Base-by-base conservation (phyloP, 2,329 filamentous ascomycete species). In the Fusarium marasasianum region DNA sequence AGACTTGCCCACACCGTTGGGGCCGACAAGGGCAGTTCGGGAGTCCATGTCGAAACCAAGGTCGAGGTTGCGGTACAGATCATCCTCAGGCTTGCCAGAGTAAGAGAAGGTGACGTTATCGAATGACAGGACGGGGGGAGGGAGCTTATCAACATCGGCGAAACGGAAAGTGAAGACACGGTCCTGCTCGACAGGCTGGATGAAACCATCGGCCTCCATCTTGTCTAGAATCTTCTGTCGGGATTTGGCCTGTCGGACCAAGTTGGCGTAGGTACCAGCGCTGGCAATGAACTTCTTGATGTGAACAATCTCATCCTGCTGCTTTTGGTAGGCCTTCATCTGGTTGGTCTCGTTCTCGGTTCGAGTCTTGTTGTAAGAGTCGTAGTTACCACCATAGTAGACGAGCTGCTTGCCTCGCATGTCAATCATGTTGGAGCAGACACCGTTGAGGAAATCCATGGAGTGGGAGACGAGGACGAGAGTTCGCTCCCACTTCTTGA, bases 261-360 rank as follows among this genome's bases (percentile, higher is more conserved):
- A 90, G 88, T 99, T 99, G 90, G 97, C 96, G 82, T 99, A 99
- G 71, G 96, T 99, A 95, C 97, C 96, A 66, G 96, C 96, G 72
- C 96, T 98, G 81, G 97, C 96, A 83, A 99, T 99, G 89, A 99
- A 99, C 87, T 98, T 98, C 90, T 99, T 98, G 90, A 99, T 99
- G 89, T 99, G 97, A 78, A 91, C 90, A 84, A 99, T 99, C 88
- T 99, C 96, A 73, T 99, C 96, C 83, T 99, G 96, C 84, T 99
- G 96, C 90, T 99, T 99, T 84, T 93, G 89, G 88, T 99, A 99
- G 74, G 96, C 96, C 90, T 98, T 99, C 91, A 93, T 94, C 88
- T 99, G 96, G 88, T 99, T 99, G 84, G 92, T 92, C 86, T 99
- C 96, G 85, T 98, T 93, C 86, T 99, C 96, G 63, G 90, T 86